These are phyloP conservation scores for Aspergillus ochraceus DNA, from an alignment of 2,329 filamentous ascomycete species.

Conservation along the genomic window DNA sequence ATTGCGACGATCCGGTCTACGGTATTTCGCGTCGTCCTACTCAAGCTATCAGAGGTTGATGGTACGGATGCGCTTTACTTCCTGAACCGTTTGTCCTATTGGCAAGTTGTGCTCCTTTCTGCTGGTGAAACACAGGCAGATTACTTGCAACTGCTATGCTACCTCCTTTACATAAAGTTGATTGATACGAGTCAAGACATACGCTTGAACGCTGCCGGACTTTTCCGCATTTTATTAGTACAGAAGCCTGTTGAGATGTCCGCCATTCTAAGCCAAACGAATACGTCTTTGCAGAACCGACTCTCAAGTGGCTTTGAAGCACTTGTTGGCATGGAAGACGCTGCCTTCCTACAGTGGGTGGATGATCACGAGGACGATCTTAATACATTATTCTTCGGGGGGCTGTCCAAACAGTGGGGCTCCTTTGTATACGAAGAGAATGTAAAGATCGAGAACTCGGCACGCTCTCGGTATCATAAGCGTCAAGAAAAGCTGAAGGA, in stretches of 20 bases:
- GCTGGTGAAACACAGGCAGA: conserved; percentile 76
- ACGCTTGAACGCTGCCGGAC: conserved; percentile 73
- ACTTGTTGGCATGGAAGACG: conserved; percentile 83
- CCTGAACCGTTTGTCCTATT: conserved; percentile 85
- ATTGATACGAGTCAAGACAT: conserved; percentile 68
- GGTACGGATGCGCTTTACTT: conserved; percentile 68
- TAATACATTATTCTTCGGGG: conserved; percentile 78
- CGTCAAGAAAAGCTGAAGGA: conserved; percentile 78
- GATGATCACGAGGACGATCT: conserved; percentile 76
- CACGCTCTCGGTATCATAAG: conserved; percentile 67
- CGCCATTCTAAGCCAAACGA: conserved; percentile 69
- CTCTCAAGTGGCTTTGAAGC: conserved; percentile 77
- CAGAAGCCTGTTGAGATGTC: conserved; percentile 86
- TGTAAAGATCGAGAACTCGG: conserved; percentile 72
- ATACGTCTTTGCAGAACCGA: conserved; percentile 68
- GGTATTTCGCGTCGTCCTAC: conserved; percentile 75
- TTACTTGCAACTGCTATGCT: conserved; percentile 83
- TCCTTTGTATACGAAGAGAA: conserved; percentile 84
- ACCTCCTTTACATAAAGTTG: conserved; percentile 86
- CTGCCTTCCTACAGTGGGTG: conserved; percentile 84
- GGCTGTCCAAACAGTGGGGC: conserved; percentile 81
- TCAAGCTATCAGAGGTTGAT: conserved; percentile 81
- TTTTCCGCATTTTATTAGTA: conserved; percentile 89
- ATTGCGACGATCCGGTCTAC: conserved; percentile 73
- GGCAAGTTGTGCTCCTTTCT: conserved; percentile 87